Evolutionary conservation across 495 filamentous ascomycete genomes (phyloP), one percentile per base, ranked within the genome.

Genomic region (Cladorrhinum samala): DNA sequence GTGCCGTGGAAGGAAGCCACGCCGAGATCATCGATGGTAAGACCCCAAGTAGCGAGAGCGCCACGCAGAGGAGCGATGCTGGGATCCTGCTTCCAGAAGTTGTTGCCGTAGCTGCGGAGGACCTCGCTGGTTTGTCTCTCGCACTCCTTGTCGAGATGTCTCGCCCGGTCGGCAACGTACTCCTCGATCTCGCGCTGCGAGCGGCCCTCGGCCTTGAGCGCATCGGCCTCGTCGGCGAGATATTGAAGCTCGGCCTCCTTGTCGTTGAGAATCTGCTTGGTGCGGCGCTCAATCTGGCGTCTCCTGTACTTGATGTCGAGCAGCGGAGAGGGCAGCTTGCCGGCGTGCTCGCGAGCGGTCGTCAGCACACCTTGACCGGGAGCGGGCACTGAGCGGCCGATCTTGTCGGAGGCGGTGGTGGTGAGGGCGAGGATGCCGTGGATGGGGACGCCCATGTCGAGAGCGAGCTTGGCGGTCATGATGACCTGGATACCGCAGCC

Each of bases 1-100:
- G 93, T 99, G 56, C 93, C 93, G 72, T 99, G 93, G 87, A 97
- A 99, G 18, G 93, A 97, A 7, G 92, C 91, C 44, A 97, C 90
- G 53, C 72, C 85, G 45, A 99, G 82, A 60, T 99, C 93, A 66
- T 99, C 94, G 59, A 99, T 90, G 14, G 93, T 97, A 37, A 99
- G 83, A 66, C 91, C 91, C 93, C 93, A 99, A 13, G 92, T 96
- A 36, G 93, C 93, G 48, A 98, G 81, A 36, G 93, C 88, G 62
- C 94, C 93, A 57, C 93, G 87, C 37, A 98, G 82, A 59, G 93
- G 93, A 60, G 93, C 93, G 64, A 98, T 98, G 54, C 83, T 86
- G 14, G 88, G 77, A 63, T 97, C 91, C 58, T 87, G 81, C 77
- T 93, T 95, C 92, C 94, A 97, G 83, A 99, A 99, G 70, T 85